Conservation (phyloP, 2,329 filamentous ascomycete species). For the Keithomyces neogunnii region DNA sequence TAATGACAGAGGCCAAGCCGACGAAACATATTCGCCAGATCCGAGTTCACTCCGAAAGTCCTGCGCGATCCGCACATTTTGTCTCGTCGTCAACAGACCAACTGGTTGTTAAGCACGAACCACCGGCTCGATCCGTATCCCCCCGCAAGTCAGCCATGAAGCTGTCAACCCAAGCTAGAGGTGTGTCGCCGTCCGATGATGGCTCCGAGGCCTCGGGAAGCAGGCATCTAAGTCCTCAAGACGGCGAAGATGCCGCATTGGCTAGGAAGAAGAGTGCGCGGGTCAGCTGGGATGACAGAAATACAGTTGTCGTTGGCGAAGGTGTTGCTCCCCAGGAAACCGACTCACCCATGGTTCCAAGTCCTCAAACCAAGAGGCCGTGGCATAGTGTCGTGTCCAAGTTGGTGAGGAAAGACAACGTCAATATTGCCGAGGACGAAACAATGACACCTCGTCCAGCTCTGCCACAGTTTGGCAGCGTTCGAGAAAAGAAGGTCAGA, state of each 20-base stretch:
- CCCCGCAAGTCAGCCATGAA: conserved; percentile 74
- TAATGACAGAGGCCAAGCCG: conserved; percentile 1
- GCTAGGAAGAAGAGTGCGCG: conserved; percentile 56
- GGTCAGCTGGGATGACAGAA: conserved; percentile 71
- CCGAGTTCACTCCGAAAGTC: conserved; percentile 47
- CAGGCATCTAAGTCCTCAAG: conserved; percentile 15
- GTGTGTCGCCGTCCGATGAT: conserved; percentile 41
- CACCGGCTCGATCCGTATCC: conserved; percentile 62
- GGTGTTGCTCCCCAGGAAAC: conserved; percentile 26
- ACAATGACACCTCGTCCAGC: conserved; percentile 68
- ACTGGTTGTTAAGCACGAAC: conserved; percentile 54
- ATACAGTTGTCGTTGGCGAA: conserved; percentile 45
- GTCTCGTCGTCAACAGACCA: conserved; percentile 43
- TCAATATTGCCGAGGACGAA: conserved; percentile 50
- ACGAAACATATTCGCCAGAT: conserved; percentile 13
- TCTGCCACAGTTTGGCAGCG: conserved; percentile 66
- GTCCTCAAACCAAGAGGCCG: conserved; percentile 30
- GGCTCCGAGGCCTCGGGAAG: conserved; percentile 33
- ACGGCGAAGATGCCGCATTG: conserved; percentile 27
- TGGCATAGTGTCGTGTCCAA: conserved; percentile 45
- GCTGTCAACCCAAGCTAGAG: conserved; percentile 44
- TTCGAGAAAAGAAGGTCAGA: conserved; percentile 52
- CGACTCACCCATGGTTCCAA: conserved; percentile 30
- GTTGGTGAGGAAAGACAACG: conserved; percentile 39
- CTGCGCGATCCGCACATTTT: conserved; percentile 61